A percentile compares a stretch with the other conserved stretches of the same genome.
Evolutionary conservation across 768 basidiomycete genomes (phyloP).

Genomic region (Boletellus ananiceps): DNA sequence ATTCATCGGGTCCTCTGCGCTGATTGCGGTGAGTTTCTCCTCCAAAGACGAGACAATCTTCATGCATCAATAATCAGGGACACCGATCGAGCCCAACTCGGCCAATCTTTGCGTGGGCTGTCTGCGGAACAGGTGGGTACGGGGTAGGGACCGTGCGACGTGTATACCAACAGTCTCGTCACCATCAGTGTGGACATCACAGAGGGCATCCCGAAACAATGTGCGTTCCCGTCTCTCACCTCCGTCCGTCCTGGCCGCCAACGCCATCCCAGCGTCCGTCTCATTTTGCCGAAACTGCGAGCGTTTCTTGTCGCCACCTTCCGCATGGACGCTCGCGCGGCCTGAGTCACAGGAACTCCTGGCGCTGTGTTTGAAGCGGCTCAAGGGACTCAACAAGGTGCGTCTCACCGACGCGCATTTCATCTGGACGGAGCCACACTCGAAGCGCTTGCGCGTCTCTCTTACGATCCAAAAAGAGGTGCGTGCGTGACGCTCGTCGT

Average conservation of each 20-base stretch:
- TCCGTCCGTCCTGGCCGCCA: background rate
- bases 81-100: constrained; percentile 85
- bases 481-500: constrained; percentile 14
- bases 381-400: constrained; percentile 91
- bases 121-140: constrained; percentile 74
- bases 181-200: constrained; percentile 83
- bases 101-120: constrained; percentile 90
- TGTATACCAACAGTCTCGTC: background rate
- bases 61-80: constrained; percentile 43
- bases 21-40: constrained; percentile 63
- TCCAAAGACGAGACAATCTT: background rate
- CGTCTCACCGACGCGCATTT: constrained; percentile 97
- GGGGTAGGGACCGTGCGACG: background rate
- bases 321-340: constrained; percentile 77
- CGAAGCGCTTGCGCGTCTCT: constrained; percentile 86
- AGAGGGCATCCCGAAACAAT: constrained; percentile 95
- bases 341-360: constrained; percentile 93
- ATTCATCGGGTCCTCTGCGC: constrained; percentile 84
- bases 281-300: constrained; percentile 96
- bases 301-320: constrained; percentile 88
- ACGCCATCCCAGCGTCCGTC: constrained; percentile 58
- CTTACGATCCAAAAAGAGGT: constrained; percentile 99
- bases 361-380: constrained; percentile 90
- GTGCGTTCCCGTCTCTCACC: constrained; percentile 34
- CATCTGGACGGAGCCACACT: constrained; percentile 99